Conservation (phyloP, 805 yeast genomes). For the Candida oleophila region DNA sequence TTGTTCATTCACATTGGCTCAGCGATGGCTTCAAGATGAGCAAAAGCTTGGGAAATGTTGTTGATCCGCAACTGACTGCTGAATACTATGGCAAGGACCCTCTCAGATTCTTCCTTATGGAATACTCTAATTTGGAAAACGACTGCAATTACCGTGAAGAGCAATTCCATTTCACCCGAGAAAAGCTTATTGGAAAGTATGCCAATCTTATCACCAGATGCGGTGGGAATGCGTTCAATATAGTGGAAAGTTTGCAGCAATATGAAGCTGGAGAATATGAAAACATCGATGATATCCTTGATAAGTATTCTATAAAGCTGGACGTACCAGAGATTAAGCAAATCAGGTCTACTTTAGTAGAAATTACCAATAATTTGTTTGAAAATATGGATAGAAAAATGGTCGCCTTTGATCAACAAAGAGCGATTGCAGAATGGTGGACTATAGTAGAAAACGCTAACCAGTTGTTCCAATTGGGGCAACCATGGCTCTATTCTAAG, state of each 20-base stretch:
- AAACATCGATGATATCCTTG: conserved; percentile 22
- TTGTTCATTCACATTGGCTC: conserved; percentile 95
- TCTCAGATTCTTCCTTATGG: conserved; percentile 71
- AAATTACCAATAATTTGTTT: conserved; percentile 33
- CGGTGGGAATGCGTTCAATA: conserved; percentile 67
- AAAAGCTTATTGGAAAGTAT: conserved; percentile 74
- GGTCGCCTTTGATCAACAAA: conserved; percentile 48
- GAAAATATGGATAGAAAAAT: conserved; percentile 44
- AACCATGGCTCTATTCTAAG: conserved; percentile 69
- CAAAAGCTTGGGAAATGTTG: conserved; percentile 88
- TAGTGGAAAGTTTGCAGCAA: conserved; percentile 43
- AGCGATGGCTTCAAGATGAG: conserved; percentile 91
- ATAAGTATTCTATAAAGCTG: conserved; percentile 8
- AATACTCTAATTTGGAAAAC: conserved; percentile 67
- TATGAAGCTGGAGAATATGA: conserved; percentile 19
- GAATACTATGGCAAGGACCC: conserved; percentile 69
- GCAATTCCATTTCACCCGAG: conserved; percentile 51
- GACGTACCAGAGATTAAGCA: conserved; percentile 14
- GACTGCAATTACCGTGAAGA: conserved; percentile 80
- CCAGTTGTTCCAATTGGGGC: conserved; percentile 59
- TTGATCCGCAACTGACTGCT: conserved; percentile 76
- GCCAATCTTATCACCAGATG: conserved; percentile 77
- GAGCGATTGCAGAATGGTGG: conserved; percentile 62
- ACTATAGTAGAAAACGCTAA: conserved; percentile 58
- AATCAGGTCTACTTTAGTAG: conserved; percentile 22